A percentile compares a stretch with the other conserved stretches of the same genome.
phyloP scores from a whole-genome alignment of 305 asterid species.

The Fraxinus nigra region DNA sequence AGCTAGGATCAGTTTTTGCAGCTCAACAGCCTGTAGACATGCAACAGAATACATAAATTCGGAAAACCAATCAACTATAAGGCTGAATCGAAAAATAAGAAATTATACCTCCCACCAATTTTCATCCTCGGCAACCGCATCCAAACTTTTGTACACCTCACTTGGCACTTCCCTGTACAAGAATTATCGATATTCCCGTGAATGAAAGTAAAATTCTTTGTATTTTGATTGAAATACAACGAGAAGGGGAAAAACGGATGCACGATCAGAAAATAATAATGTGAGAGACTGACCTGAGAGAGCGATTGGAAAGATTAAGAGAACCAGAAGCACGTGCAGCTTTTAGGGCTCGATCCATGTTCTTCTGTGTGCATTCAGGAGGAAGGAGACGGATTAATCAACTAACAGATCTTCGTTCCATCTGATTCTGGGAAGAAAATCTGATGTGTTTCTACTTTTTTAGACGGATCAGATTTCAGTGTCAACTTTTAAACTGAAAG shows the following conservation, averaged over 20 bases:
- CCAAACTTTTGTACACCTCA: conserved; percentile 78
- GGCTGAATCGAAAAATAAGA: not conserved
- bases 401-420: not conserved
- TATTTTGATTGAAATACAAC: not conserved
- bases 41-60: conserved; percentile 16
- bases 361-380: not conserved
- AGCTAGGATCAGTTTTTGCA: conserved; percentile 92
- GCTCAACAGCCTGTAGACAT: conserved; percentile 72
- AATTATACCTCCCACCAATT: conserved; percentile 98
- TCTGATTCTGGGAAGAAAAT: not conserved
- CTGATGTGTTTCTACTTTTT: not conserved
- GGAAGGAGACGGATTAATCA: not conserved
- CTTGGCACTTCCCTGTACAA: conserved; percentile 74
- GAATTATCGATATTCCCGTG: not conserved
- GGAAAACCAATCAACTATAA: not conserved
- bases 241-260: not conserved
- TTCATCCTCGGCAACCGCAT: conserved; percentile 77
- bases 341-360: conserved; percentile 77
- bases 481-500: not conserved
- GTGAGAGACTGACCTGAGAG: conserved; percentile 60
- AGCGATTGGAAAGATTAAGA: conserved; percentile 88
- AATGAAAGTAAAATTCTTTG: not conserved
- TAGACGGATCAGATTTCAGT: not conserved
- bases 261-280: not conserved
- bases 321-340: conserved; percentile 95